Evolutionary conservation across 1,139 yeast genomes (phyloP), one percentile per base, ranked within the genome.

Genomic region (Sugiyamaella sp.): DNA sequence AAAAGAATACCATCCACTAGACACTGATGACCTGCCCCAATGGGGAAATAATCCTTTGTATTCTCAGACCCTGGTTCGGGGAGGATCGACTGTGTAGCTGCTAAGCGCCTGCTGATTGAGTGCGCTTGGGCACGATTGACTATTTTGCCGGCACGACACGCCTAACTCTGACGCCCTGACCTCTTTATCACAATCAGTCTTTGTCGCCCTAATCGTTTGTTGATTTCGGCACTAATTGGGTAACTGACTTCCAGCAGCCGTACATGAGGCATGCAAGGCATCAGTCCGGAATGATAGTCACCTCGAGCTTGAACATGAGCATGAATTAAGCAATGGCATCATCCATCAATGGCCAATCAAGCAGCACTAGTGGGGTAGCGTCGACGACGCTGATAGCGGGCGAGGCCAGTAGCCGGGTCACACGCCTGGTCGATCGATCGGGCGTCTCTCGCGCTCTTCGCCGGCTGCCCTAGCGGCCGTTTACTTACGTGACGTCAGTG

Each of bases 41-140:
- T 24, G 8, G n/a, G 20, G 32, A 21, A 41, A 22, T 41, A 24
- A 24, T 41, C 48, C 22, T 33, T 35, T 41, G 16, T 21, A 21
- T 29, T 17, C 27, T 8, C 2, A 41, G 45, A 41, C 45, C 45
- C 45, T 41, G 45, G 35, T 25, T 41, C 14, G 22, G 35, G 35
- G 35, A 29, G 14, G 35, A 29, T 29, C 35, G 8, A 12, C 35
- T 29, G 8, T 8, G 14, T 29, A 29, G 14, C 8, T 29, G 46
- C 47, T 32, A 17, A 32, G 24, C 29, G 29, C 47, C 47, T 44
- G 47, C 47, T 44, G 38, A 32, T 44, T 29, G 47, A 27, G 14
- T 41, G 46, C 35, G 8, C 29, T 6, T 4, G 8, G 8, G 35
- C 35, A 29, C 35, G 35, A 29, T 12, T 29, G n/a, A 8, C 35